phyloP scores from a whole-genome alignment of 805 yeast genomes.

The Lipomyces orientalis region DNA sequence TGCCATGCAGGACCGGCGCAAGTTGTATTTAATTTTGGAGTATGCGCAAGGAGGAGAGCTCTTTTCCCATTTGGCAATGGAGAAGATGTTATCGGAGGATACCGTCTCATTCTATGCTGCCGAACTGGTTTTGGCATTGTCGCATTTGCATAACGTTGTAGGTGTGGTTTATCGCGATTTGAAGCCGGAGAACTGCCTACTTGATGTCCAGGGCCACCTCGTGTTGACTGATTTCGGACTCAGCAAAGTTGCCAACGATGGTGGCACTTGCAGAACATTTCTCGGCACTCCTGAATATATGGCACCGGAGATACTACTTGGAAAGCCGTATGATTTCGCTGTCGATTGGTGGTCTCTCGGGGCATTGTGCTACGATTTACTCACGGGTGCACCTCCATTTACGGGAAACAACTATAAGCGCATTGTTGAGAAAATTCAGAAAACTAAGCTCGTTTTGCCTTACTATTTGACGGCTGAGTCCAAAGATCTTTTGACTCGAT shows the following conservation, averaged over 20 bases:
- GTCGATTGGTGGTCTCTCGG: slow-evolving; percentile 96
- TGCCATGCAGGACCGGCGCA: slow-evolving; percentile 80
- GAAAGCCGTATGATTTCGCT: slow-evolving; percentile 73
- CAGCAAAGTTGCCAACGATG: slow-evolving; percentile 52
- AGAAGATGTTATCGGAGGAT: slow-evolving; percentile 55
- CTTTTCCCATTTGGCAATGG: slow-evolving; percentile 63
- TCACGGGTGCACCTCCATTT: slow-evolving; percentile 87
- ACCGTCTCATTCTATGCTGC: slow-evolving; percentile 79
- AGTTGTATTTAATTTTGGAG: slow-evolving; percentile 75
- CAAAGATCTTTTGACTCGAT: slow-evolving; percentile 69
- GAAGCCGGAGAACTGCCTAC: slow-evolving; percentile 87
- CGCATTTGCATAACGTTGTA: slow-evolving; percentile 68
- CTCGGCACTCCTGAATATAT: slow-evolving; percentile 83
- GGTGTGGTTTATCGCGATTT: slow-evolving; percentile 88
- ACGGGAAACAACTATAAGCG: slow-evolving; percentile 80
- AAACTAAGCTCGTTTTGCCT: slow-evolving; percentile 69
- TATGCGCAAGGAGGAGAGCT: slow-evolving; percentile 90
- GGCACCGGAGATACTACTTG: slow-evolving; percentile 88
- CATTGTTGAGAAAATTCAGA: slow-evolving; percentile 74
- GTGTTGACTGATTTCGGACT: slow-evolving; percentile 87
- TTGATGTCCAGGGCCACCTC: slow-evolving; percentile 78
- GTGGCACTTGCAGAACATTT: slow-evolving; percentile 58
- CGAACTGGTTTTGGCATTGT: slow-evolving; percentile 76
- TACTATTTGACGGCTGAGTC: slow-evolving; percentile 80
- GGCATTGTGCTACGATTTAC: slow-evolving; percentile 75